These are phyloP conservation scores for Paecilomyces dactylethromorphus DNA, from an alignment of 2,329 filamentous ascomycete genomes.

Conservation along the genomic window DNA sequence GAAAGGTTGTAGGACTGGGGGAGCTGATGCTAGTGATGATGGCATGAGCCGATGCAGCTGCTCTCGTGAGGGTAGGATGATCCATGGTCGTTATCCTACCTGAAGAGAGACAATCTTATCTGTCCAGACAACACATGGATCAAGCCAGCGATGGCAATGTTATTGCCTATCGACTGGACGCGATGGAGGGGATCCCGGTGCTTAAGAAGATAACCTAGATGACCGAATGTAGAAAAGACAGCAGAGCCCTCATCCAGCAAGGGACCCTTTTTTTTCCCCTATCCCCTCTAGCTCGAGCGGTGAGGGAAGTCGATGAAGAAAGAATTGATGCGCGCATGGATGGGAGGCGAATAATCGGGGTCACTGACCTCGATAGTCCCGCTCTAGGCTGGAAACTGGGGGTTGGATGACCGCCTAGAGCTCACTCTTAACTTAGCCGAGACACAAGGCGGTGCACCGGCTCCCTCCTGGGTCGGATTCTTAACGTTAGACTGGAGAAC, in stretches of 20 bases:
- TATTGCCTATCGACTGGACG: neutral
- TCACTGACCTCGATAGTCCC: neutral
- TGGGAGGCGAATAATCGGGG: neutral
- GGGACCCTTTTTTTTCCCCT: neutral
- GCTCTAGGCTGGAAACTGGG: neutral
- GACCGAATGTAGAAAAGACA: neutral
- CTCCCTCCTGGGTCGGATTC: no score
- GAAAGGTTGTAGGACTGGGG: neutral
- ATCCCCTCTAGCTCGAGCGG: neutral
- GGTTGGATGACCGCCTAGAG: neutral
- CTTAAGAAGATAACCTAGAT: neutral
- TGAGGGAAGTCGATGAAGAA: neutral
- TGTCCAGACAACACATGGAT: constrained; percentile 10
- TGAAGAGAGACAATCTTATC: constrained; percentile 4
- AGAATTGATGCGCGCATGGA: neutral
- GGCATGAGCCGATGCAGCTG: neutral
- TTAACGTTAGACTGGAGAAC: no score
- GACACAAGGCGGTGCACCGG: no score
- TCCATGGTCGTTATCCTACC: neutral
- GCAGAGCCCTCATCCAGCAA: neutral
- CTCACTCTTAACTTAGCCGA: neutral
- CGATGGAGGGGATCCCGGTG: neutral
- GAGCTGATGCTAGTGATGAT: neutral
- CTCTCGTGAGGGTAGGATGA: neutral
- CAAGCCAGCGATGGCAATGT: constrained; percentile 8